These are phyloP conservation scores for Ustilago tritici DNA, from an alignment of 1,284 basidiomycete genomes.

Conservation along the genomic window DNA sequence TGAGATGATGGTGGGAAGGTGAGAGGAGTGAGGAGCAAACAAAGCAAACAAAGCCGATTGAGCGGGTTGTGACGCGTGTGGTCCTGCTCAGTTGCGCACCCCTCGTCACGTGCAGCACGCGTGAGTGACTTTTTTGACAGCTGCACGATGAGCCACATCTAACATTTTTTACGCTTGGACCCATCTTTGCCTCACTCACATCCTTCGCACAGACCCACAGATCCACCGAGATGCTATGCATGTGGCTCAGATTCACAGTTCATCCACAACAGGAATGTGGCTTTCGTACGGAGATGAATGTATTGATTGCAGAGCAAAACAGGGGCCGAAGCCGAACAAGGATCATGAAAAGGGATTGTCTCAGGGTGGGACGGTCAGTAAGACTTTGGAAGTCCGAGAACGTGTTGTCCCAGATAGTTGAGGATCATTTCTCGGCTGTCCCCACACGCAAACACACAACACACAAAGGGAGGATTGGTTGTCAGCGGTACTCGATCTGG, in stretches of 20 bases:
- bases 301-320: neutral
- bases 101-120: no score
- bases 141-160: neutral
- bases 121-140: neutral
- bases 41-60: no score
- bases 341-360: neutral
- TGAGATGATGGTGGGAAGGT: no score
- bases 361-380: slow-evolving; percentile 26
- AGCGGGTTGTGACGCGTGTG: no score
- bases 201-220: neutral
- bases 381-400: slow-evolving; percentile 57
- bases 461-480: neutral
- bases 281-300: neutral
- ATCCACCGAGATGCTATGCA: neutral
- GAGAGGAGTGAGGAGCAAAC: no score
- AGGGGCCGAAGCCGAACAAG: neutral
- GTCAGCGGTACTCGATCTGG: neutral
- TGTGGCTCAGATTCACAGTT: neutral
- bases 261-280: neutral
- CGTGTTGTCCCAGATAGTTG: slow-evolving; percentile 55
- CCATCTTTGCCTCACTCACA: neutral
- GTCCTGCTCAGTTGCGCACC: no score
- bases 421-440: slow-evolving; percentile 67
- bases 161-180: neutral
- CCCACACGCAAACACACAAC: neutral